phyloP scores from a whole-genome alignment of 805 yeast genomes.

The Saturnispora bothae region DNA sequence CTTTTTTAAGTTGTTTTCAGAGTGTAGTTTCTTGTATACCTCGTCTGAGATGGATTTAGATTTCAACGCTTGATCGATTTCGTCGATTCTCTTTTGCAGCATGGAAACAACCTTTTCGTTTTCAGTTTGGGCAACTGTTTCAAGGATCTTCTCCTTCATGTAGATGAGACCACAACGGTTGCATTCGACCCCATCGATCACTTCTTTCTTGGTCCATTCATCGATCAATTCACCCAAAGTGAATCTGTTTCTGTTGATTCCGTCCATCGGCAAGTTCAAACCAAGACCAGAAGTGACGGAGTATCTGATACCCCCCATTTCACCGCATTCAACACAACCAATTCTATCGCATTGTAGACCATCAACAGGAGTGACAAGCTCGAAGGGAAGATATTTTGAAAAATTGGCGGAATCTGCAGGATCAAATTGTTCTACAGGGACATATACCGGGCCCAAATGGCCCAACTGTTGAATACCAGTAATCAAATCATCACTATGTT shows the following conservation, averaged over 20 bases:
- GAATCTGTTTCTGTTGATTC: conserved; percentile 30
- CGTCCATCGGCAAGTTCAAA: conserved; percentile 46
- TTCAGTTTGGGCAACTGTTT: conserved; percentile 25
- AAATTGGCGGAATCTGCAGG: conserved; percentile 44
- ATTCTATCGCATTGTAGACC: conserved; percentile 83
- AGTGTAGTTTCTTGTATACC: conserved; percentile 60
- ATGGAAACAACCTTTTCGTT: conserved; percentile 22
- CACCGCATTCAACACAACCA: conserved; percentile 86
- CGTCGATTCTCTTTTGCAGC: conserved; percentile 35
- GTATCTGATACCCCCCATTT: conserved; percentile 82
- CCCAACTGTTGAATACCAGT: conserved; percentile 40
- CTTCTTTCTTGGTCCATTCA: conserved; percentile 70
- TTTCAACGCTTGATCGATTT: conserved; percentile 41
- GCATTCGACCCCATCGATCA: conserved; percentile 89
- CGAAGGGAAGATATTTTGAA: conserved; percentile 39
- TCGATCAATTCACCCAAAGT: conserved; percentile 43
- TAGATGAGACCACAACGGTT: conserved; percentile 76
- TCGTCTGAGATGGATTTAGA: conserved; percentile 73
- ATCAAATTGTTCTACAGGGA: conserved; percentile 70
- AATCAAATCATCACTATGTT: conserved; percentile 22
- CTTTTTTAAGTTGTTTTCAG: conserved; percentile 63
- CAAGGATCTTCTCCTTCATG: conserved; percentile 40
- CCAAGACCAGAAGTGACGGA: conserved; percentile 69
- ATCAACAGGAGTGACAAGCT: conserved; percentile 79
- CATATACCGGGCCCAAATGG: conserved; percentile 50